Evolutionary conservation across 441 rosid genomes (phyloP).

Genomic region (Erysimum cheiri): DNA sequence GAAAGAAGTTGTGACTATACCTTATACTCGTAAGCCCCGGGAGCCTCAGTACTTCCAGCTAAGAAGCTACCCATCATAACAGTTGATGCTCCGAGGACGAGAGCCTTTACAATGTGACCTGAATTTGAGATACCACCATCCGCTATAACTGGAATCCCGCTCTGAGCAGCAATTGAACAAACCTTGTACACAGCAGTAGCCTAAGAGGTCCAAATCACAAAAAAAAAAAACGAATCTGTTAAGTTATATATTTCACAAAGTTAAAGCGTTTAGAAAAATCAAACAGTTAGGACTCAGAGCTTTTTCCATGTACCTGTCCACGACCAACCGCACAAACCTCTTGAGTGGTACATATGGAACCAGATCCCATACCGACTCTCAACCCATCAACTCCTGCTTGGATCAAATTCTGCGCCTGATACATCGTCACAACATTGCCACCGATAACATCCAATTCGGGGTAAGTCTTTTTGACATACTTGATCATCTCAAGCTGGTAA

Average conservation of each 20-base stretch:
- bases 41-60: conserved; percentile 90
- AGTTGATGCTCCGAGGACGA: conserved; percentile 82
- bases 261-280: background rate
- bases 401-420: conserved; percentile 87
- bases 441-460: conserved; percentile 83
- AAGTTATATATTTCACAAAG: conserved; percentile 1
- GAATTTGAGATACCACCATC: conserved; percentile 96
- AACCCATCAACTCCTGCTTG: conserved; percentile 83
- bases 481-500: conserved; percentile 90
- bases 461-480: conserved; percentile 62
- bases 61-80: conserved; percentile 95
- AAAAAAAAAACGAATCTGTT: background rate
- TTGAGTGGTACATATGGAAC: conserved; percentile 94
- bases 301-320: conserved; percentile 72
- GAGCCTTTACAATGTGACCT: conserved; percentile 87
- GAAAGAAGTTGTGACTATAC: conserved; percentile 46
- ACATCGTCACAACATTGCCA: conserved; percentile 90
- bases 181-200: conserved; percentile 96
- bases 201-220: conserved; percentile 48
- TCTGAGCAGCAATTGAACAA: conserved; percentile 73
- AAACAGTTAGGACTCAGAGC: background rate
- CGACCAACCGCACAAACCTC: conserved; percentile 97
- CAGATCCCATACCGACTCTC: conserved; percentile 97
- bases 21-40: conserved; percentile 67
- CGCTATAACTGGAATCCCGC: conserved; percentile 81